phyloP scores from a whole-genome alignment of 306 rosid genomes.

The Oemleria cerasiformis region DNA sequence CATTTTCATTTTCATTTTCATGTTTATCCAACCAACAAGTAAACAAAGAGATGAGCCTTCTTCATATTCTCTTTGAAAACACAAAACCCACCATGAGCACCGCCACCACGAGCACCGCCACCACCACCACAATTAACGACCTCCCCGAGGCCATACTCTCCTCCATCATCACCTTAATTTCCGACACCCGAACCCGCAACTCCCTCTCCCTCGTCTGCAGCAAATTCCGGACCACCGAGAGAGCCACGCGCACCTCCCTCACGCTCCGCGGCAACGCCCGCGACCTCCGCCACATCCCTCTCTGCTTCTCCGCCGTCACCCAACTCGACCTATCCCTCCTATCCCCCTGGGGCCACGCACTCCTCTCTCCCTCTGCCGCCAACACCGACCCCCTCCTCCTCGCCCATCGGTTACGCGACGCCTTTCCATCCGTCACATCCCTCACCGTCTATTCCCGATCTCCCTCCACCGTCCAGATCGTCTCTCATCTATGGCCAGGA shows the following conservation, averaged over 20 bases:
- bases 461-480: slow-evolving; percentile 47
- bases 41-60: too few relatives aligned
- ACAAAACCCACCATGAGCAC: background rate
- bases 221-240: slow-evolving; percentile 49
- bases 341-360: slow-evolving; percentile 89
- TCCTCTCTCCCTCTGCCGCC: slow-evolving; percentile 46
- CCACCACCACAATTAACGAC: slow-evolving; percentile 37
- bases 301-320: slow-evolving; percentile 53
- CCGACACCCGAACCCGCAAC: slow-evolving; percentile 72
- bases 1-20: too few relatives aligned
- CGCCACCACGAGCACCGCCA: background rate
- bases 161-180: slow-evolving; percentile 41
- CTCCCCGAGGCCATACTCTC: slow-evolving; percentile 69
- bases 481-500: slow-evolving; percentile 60
- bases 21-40: too few relatives aligned
- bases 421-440: slow-evolving; percentile 72
- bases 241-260: slow-evolving; percentile 69
- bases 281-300: slow-evolving; percentile 61
- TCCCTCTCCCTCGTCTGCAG: slow-evolving; percentile 53
- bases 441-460: slow-evolving; percentile 72
- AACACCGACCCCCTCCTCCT: slow-evolving; percentile 44
- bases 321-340: slow-evolving; percentile 70
- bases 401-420: slow-evolving; percentile 55
- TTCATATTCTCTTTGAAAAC: background rate
- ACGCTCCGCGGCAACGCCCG: slow-evolving; percentile 88